Base-by-base conservation (phyloP, 495 filamentous ascomycete species). In the Achaetomiella virescens region DNA sequence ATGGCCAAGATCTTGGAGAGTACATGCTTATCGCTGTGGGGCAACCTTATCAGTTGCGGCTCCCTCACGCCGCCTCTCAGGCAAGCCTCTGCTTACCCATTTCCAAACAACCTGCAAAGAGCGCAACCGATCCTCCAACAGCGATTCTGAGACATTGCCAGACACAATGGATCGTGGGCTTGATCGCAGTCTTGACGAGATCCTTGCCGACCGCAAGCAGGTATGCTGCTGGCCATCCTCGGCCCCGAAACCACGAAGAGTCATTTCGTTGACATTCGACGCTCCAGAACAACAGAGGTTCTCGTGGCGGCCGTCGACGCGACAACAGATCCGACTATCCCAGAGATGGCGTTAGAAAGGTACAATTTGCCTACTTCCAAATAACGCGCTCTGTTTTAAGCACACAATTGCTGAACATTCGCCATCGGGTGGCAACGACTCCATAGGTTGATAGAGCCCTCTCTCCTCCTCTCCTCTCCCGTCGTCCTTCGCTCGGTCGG, bases 111-210 rank as follows among this genome's bases (percentile, higher is more conserved):
- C 27, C 18, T 41, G n/a, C 50, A 22, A 15, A 43, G 9, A 20
- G 6, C 21, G 27, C 40, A 35, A 5, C 18, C 29, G 14, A 44
- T 11, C 9, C 42, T 37, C 25, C 21, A 55, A 31, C 22, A 3
- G 17, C 37, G 43, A n/a, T 2, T 27, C 20, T 11, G 1, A 1
- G 20, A 47, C 12, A 14, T 6, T 9, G n/a, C 4, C 29, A 9
- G 20, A 22, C 48, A 67, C 15, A 11, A 68, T 65, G 61, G 49
- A 53, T 12, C 35, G 45, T 29, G 48, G 29, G 37, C 62, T 93
- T 82, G 89, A 93, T 72, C 86, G 86, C 67, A 86, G 84, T 66
- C 78, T 93, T 44, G 89, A 92, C 69, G 89, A 93, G 69, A 88
- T 90, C 63, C 89, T 93, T 60, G 81, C 81, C 55, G 89, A 90